These are phyloP conservation scores for Monosporozyma yasuniensis DNA, from an alignment of 805 yeast genomes.

Conservation along the genomic window DNA sequence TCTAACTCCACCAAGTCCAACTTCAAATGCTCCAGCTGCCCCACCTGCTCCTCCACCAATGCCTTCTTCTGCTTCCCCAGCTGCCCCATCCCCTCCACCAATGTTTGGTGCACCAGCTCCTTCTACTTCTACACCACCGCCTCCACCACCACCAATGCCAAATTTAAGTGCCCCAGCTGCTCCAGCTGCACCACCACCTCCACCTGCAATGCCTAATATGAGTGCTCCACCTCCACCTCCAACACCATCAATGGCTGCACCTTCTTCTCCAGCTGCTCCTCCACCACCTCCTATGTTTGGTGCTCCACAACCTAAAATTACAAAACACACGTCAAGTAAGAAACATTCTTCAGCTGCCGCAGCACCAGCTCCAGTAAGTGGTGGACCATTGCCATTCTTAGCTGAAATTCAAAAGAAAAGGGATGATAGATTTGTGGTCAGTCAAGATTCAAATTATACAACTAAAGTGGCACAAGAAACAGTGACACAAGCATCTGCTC, in stretches of 20 bases:
- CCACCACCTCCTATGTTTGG: slow-evolving; percentile 21
- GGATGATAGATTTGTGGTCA: slow-evolving; percentile 39
- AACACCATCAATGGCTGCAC: slow-evolving; percentile 15
- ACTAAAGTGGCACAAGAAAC: slow-evolving; percentile 18
- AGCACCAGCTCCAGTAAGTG: slow-evolving; percentile 20
- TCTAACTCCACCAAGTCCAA: slow-evolving; percentile 9
- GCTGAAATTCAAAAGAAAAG: slow-evolving; percentile 43
- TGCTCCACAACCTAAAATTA: slow-evolving; percentile 35
- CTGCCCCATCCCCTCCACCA: slow-evolving; percentile 15
- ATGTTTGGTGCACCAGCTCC: slow-evolving; percentile 13
- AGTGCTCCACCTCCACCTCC: slow-evolving; percentile 25
- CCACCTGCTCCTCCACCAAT: slow-evolving; percentile 10
- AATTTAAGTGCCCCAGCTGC: slow-evolving; percentile 10
- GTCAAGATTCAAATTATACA: slow-evolving; percentile 25
- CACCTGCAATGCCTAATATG: slow-evolving; percentile 15
- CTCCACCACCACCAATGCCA: slow-evolving; percentile 14
- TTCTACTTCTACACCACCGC: too few species aligned
- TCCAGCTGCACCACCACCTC: slow-evolving; percentile 16
- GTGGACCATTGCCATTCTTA: slow-evolving; percentile 41
- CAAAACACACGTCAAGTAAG: slow-evolving; percentile 11
- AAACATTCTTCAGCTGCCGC: slow-evolving; percentile 20
- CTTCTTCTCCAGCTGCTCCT: slow-evolving; percentile 21
- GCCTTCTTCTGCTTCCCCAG: slow-evolving; percentile 14
- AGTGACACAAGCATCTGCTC: slow-evolving; percentile 7
- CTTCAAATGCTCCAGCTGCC: slow-evolving; percentile 17